Percentiles rank a stretch among this genome's conserved stretches.
phyloP scores from a whole-genome alignment of 768 basidiomycete genomes.

The Gymnopilus dilepis region DNA sequence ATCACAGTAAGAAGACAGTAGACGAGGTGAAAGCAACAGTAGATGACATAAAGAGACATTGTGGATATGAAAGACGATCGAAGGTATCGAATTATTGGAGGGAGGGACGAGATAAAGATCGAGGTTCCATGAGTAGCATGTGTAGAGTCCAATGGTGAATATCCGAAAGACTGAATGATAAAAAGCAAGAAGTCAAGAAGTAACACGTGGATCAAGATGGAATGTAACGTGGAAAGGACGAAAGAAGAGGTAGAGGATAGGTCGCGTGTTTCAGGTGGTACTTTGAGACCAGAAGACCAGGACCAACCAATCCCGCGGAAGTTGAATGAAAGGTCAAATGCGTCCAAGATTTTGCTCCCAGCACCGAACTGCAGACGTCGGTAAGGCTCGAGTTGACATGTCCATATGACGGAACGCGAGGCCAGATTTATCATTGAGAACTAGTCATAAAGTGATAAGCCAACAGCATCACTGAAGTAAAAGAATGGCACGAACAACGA shows the following conservation, averaged over 20 bases:
- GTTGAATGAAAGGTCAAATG: conserved; percentile 54
- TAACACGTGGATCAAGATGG: conserved; percentile 41
- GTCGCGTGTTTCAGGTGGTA: conserved; percentile 49
- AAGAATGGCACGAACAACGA: conserved; percentile 41
- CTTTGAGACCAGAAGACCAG: conserved; percentile 52
- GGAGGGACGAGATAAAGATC: conserved; percentile 46
- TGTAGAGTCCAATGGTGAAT: conserved; percentile 42
- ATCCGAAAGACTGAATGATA: conserved; percentile 51
- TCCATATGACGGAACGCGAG: conserved; percentile 47
- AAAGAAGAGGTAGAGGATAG: conserved; percentile 43
- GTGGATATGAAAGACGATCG: conserved; percentile 50
- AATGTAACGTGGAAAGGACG: conserved; percentile 36
- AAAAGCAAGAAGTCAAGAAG: conserved; percentile 52
- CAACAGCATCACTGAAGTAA: background rate
- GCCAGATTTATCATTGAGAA: conserved; percentile 39
- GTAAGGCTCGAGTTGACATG: conserved; percentile 40
- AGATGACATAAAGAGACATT: conserved; percentile 48
- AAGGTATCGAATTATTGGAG: conserved; percentile 41
- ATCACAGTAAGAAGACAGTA: conserved; percentile 50
- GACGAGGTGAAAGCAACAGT: conserved; percentile 46
- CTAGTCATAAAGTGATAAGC: conserved; percentile 30
- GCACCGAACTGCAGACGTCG: conserved; percentile 29
- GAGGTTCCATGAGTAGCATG: conserved; percentile 37
- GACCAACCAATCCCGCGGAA: conserved; percentile 67
- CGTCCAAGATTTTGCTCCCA: conserved; percentile 39